Evolutionary conservation across 2,329 filamentous ascomycete genomes (phyloP).

Genomic region (Paecilomyces fulvus): DNA sequence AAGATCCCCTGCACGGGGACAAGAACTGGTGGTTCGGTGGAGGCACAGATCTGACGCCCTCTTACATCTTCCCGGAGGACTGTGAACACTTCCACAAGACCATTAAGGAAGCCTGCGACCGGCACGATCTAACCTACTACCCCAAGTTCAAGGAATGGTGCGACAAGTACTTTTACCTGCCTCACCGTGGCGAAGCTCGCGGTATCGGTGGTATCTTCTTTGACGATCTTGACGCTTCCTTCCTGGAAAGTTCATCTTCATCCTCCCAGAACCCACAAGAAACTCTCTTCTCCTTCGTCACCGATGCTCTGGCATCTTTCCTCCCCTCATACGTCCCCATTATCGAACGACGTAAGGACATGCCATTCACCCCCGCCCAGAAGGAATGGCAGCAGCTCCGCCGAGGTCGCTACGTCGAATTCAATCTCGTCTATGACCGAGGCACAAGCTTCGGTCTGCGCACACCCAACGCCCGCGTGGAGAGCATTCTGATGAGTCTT

Average conservation of each 20-base stretch:
- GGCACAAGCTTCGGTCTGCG: conserved; percentile 91
- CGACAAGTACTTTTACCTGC: conserved; percentile 93
- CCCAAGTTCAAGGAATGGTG: conserved; percentile 97
- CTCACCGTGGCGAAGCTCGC: conserved; percentile 77
- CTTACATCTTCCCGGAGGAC: conserved; percentile 94
- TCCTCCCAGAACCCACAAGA: conserved; percentile 72
- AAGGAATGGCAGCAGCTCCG: conserved; percentile 96
- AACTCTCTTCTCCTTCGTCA: conserved; percentile 80
- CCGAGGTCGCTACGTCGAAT: conserved; percentile 93
- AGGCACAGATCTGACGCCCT: conserved; percentile 85
- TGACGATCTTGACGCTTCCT: conserved; percentile 73
- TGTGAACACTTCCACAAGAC: conserved; percentile 93
- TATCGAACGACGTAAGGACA: conserved; percentile 77
- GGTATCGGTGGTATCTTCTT: conserved; percentile 98
- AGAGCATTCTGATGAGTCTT: conserved; percentile 96
- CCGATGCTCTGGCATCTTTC: conserved; percentile 78
- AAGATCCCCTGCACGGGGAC: conserved; percentile 59
- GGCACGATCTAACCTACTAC: conserved; percentile 87
- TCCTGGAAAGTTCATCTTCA: conserved; percentile 28
- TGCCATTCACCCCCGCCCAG: conserved; percentile 77
- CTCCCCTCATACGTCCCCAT: conserved; percentile 87
- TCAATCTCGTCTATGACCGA: conserved; percentile 94
- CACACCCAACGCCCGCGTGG: conserved; percentile 81
- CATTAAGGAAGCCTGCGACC: conserved; percentile 87
- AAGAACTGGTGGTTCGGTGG: conserved; percentile 96